phyloP scores from a whole-genome alignment of 208 protist genomes.

The Herpetomonas samuelpessoai region DNA sequence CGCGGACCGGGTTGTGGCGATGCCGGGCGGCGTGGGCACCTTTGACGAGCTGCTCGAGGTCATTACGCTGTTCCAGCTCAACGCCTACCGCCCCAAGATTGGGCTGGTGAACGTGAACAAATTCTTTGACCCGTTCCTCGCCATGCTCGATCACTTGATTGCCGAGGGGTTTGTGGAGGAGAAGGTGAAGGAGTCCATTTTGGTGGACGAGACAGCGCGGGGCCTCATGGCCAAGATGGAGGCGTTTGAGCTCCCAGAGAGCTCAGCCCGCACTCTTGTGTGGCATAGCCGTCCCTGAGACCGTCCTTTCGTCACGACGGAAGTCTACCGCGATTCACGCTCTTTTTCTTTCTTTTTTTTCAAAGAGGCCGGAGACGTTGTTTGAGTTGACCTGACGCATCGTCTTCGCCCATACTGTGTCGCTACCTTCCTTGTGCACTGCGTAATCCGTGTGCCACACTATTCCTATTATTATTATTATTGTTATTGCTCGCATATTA shows the following conservation, averaged over 20 bases:
- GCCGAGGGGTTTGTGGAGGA: slow-evolving; percentile 62
- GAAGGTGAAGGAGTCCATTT: slow-evolving; percentile 25
- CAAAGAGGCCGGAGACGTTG: too few relatives aligned
- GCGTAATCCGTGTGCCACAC: too few relatives aligned
- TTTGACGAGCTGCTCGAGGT: slow-evolving; percentile 86
- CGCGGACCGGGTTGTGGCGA: slow-evolving; percentile 57
- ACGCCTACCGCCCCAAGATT: slow-evolving; percentile 67
- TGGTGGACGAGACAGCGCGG: slow-evolving; percentile 40
- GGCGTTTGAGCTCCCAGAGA: slow-evolving; percentile 28
- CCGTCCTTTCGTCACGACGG: too few relatives aligned
- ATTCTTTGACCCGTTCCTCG: slow-evolving; percentile 72
- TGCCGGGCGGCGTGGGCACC: slow-evolving; percentile 79
- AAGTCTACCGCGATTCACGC: too few relatives aligned
- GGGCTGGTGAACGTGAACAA: slow-evolving; percentile 66
- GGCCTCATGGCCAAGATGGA: slow-evolving; percentile 52
- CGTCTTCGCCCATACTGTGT: too few relatives aligned
- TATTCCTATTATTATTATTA: too few relatives aligned
- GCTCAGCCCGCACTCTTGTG: slow-evolving; percentile 22
- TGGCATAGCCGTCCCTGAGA: slow-evolving; percentile 51
- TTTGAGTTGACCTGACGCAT: too few relatives aligned
- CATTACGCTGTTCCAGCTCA: slow-evolving; percentile 79
- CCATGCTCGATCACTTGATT: slow-evolving; percentile 50
- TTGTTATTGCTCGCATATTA: too few relatives aligned
- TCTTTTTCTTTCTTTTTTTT: too few relatives aligned
- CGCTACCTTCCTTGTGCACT: too few relatives aligned